A percentile compares a stretch with the other conserved stretches of the same genome.
phyloP scores from a whole-genome alignment of 1,139 yeast genomes.

The Geotrichum carabidarum region DNA sequence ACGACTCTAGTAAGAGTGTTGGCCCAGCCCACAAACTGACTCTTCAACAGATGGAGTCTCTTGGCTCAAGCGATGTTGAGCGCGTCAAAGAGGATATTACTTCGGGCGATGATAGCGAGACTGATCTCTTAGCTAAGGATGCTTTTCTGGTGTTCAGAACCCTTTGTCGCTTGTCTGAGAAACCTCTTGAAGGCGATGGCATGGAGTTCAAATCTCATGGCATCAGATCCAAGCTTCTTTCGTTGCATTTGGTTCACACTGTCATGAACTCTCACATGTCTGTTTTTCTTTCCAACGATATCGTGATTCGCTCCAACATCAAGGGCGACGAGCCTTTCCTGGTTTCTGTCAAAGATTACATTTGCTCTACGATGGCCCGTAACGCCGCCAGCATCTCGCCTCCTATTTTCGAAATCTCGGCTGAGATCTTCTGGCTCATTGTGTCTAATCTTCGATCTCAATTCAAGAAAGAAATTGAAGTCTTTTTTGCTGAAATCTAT shows the following conservation, averaged over 20 bases:
- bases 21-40: slow-evolving; percentile 24
- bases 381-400: slow-evolving; percentile 91
- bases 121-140: slow-evolving; percentile 73
- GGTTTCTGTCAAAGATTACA: slow-evolving; percentile 76
- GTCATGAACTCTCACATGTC: slow-evolving; percentile 81
- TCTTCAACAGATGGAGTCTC: slow-evolving; percentile 26
- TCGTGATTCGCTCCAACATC: slow-evolving; percentile 55
- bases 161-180: slow-evolving; percentile 87
- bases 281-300: slow-evolving; percentile 63
- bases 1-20: slow-evolving; percentile 5
- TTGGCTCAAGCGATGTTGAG: slow-evolving; percentile 24
- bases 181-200: slow-evolving; percentile 63
- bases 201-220: slow-evolving; percentile 87
- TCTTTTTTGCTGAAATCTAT: slow-evolving; percentile 86
- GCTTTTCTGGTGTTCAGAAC: slow-evolving; percentile 91
- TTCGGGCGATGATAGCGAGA: slow-evolving; percentile 43
- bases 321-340: slow-evolving; percentile 62
- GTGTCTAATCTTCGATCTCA: slow-evolving; percentile 77
- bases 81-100: slow-evolving; percentile 27
- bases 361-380: slow-evolving; percentile 76
- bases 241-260: slow-evolving; percentile 82
- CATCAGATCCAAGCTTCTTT: slow-evolving; percentile 81
- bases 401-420: slow-evolving; percentile 84
- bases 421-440: slow-evolving; percentile 90
- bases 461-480: slow-evolving; percentile 89